Conservation (phyloP, 805 yeast genomes). For the Candida lessepsii region DNA sequence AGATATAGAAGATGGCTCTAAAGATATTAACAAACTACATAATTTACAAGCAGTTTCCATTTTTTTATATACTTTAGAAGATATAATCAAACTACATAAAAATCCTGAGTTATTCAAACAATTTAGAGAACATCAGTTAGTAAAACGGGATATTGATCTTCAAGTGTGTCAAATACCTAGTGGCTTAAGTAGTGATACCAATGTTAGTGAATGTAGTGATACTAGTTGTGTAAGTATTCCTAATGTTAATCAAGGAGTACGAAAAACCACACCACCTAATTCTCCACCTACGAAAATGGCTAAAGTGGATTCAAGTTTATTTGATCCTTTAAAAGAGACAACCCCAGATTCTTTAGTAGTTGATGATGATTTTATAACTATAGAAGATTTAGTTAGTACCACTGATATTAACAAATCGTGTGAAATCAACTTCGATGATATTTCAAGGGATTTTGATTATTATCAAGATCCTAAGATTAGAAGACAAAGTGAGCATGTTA, state of each 20-base stretch:
- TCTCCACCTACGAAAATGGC: constrained; percentile 21
- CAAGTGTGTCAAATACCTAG: not conserved
- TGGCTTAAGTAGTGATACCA: not conserved
- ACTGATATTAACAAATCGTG: constrained; percentile 11
- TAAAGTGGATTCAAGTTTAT: constrained; percentile 1
- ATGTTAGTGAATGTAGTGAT: not conserved
- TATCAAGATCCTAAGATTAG: constrained; percentile 11
- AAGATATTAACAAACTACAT: constrained; percentile 35
- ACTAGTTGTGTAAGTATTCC: constrained; percentile 1
- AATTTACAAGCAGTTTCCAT: constrained; percentile 34
- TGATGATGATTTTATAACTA: constrained; percentile 9
- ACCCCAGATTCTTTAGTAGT: constrained; percentile 19
- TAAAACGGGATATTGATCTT: constrained; percentile 10
- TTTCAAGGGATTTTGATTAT: constrained; percentile 13
- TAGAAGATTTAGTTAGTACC: constrained; percentile 13
- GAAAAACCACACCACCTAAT: constrained; percentile 17
- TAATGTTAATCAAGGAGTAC: not conserved
- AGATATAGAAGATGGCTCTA: constrained; percentile 29
- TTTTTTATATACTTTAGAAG: constrained; percentile 28
- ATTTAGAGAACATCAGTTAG: constrained; percentile 28
- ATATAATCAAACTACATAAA: constrained; percentile 30
- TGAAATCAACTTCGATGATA: constrained; percentile 15
- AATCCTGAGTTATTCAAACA: constrained; percentile 21
- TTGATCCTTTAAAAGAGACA: constrained; percentile 15
- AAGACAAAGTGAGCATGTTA: constrained; percentile 28